Evolutionary conservation across 257 asterid species (phyloP).

Genomic region (Cruciata laevipes): DNA sequence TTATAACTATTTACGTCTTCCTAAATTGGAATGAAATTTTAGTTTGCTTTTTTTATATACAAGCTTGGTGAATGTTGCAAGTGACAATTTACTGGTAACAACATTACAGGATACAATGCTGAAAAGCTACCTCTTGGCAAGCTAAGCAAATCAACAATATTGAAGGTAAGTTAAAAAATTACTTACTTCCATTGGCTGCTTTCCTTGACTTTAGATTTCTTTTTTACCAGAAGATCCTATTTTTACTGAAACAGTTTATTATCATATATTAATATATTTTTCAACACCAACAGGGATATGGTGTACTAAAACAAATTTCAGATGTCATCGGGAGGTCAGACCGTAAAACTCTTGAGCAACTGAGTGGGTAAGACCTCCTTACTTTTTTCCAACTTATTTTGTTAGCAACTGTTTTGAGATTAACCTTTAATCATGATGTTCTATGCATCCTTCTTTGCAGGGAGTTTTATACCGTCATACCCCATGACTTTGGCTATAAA

Average conservation of each 20-base stretch:
- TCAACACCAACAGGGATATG: constrained; percentile 60
- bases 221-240: neutral
- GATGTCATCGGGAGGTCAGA: constrained; percentile 63
- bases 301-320: constrained; percentile 75
- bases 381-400: neutral
- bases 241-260: neutral
- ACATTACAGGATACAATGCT: constrained; percentile 76
- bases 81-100: constrained; percentile 9
- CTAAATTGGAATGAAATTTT: no score
- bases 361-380: constrained; percentile 54
- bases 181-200: constrained; percentile 1
- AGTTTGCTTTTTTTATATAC: neutral
- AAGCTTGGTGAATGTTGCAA: neutral
- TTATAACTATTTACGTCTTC: neutral
- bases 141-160: constrained; percentile 82
- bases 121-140: constrained; percentile 90
- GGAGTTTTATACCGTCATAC: constrained; percentile 87
- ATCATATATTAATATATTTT: neutral
- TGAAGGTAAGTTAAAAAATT: constrained; percentile 49
- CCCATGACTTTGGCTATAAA: constrained; percentile 86
- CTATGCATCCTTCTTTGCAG: constrained; percentile 30
- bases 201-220: no score
- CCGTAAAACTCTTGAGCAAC: constrained; percentile 55
- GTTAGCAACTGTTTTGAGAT: neutral
- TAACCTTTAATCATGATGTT: neutral